Evolutionary conservation across 129 eudicot species (phyloP), one percentile per base, ranked within the genome.

Genomic region (Dittrichia graveolens): DNA sequence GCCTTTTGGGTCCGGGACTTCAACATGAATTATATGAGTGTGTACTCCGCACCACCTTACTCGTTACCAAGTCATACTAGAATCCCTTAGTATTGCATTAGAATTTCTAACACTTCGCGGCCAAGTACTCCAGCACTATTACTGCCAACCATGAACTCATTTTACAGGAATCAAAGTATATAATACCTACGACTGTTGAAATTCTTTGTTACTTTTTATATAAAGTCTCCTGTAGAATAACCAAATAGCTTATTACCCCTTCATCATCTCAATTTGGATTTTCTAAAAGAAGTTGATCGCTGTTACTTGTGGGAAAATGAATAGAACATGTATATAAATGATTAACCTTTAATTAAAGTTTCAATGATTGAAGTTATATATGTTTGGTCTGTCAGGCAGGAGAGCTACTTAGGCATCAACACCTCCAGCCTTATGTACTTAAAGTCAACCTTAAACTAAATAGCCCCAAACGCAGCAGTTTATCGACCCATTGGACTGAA

Each of bases 391-490:
- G 31, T 48, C 88, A 89, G 98, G 98, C 98, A 71, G 83, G 90
- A 45, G 96, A 92, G 57, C 81, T 92, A 73, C 96, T 92, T 12
- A 85, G 87, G 71, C 91, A 85, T 72, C 87, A 76, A 41, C 92
- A 83, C 71, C 98, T 92, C 40, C 96, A 87, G 73, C 95, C 92
- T 4, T 89, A 87, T 74, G 96, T 89, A 59, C 84, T 84, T 16
- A 83, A 92, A 45, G 85, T 85, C 81, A 86, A 92, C 53, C 96
- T 85, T 55, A 90, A 89, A 79, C 79, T 83, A 31, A 89, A 81
- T 67, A 72, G 78, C 81, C 95, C 91, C 14, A 85, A 90, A 63
- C 85, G 87, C 67, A 79, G 75, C 79, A 87, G 80, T 67, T 64
- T 92, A 37, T 59, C 88, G 5, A 71, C 18, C 59, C 75, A 83